These are phyloP conservation scores for Begonia fuchsioides DNA, from an alignment of 306 rosid genomes.

Conservation along the genomic window DNA sequence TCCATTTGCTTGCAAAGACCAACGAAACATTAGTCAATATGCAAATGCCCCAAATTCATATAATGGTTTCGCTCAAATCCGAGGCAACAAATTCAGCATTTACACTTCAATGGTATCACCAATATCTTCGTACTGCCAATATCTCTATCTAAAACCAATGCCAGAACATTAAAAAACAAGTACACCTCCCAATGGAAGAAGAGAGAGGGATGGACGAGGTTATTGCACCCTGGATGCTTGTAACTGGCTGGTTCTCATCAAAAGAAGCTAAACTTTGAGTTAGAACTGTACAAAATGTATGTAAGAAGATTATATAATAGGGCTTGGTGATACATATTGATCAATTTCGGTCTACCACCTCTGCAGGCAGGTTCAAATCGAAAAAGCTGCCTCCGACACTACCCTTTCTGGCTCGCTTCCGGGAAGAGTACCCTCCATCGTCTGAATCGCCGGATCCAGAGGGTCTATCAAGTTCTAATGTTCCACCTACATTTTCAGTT, in stretches of 20 bases:
- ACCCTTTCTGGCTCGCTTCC: conserved; percentile 70
- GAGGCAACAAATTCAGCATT: conserved; percentile 7
- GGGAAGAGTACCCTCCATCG: conserved; percentile 40
- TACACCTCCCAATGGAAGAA: conserved; percentile 9
- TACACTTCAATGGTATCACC: conserved; percentile 3
- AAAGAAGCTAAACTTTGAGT: conserved; percentile 26
- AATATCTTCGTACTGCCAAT: conserved; percentile 1
- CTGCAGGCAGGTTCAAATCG: conserved; percentile 95
- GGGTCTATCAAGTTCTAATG: conserved; percentile 38
- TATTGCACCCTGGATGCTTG: conserved; percentile 9
- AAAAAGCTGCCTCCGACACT: conserved; percentile 48
- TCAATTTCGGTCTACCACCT: conserved; percentile 62
- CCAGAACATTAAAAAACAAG: background rate
- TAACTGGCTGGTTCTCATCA: conserved; percentile 20
- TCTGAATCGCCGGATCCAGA: conserved; percentile 67
- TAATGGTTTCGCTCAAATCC: background rate
- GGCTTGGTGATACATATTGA: conserved; percentile 18
- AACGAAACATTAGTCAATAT: too few relatives aligned
- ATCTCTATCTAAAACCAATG: conserved; percentile 11
- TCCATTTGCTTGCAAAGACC: too few relatives aligned
- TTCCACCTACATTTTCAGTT: conserved; percentile 32
- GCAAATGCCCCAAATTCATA: conserved; percentile 1
- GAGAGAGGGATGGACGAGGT: conserved; percentile 10
- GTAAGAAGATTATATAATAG: conserved; percentile 8
- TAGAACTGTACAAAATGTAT: conserved; percentile 58